Evolutionary conservation across 495 filamentous ascomycete species (phyloP).

Genomic region (Aspergillus bertholletiae): DNA sequence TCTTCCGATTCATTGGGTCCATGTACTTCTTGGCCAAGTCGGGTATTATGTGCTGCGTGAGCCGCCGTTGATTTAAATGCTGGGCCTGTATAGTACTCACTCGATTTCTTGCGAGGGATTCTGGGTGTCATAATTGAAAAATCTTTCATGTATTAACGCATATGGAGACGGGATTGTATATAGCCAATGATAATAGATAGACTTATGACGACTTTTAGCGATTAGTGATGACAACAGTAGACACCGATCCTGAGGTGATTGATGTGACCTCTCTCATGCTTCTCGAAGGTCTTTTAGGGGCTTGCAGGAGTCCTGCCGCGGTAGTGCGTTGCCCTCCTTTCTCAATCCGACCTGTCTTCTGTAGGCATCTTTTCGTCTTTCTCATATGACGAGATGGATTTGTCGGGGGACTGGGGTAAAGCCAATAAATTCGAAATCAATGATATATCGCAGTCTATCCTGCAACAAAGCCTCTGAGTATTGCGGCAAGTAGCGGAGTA

Average conservation of each 20-base stretch:
- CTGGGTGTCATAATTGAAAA: background rate
- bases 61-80: conserved; percentile 52
- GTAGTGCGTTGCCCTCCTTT: no score
- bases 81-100: background rate
- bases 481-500: no score
- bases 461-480: no score
- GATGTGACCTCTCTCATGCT: background rate
- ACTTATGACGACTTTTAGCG: background rate
- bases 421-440: no score
- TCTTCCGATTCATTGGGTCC: conserved; percentile 86
- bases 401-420: no score
- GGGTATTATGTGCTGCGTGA: conserved; percentile 89
- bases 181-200: conserved; percentile 1
- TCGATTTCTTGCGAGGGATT: background rate
- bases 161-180: conserved; percentile 1
- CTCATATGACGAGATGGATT: no score
- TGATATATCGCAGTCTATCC: no score
- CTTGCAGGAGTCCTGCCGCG: no score
- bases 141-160: background rate
- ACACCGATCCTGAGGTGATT: background rate
- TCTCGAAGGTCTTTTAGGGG: background rate
- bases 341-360: background rate
- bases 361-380: no score
- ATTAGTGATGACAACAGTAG: background rate
- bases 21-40: conserved; percentile 86